Evolutionary conservation across 441 rosid genomes (phyloP).

Genomic region (Euphorbia celastroides): DNA sequence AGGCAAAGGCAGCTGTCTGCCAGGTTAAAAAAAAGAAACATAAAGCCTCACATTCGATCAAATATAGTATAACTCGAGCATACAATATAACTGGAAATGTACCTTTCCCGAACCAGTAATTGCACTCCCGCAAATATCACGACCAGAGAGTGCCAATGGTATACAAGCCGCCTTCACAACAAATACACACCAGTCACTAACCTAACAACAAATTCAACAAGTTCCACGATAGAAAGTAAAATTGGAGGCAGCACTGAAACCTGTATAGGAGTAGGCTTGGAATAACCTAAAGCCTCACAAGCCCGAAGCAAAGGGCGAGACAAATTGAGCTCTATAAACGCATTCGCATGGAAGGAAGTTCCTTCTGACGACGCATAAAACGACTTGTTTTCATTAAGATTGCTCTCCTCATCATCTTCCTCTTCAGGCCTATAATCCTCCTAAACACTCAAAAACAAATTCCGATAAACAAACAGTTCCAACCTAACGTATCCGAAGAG

Average conservation of each 20-base stretch:
- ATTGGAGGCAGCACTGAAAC: constrained; percentile 23
- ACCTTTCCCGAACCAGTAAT: constrained; percentile 99
- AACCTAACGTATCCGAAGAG: background rate
- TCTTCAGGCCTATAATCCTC: constrained; percentile 66
- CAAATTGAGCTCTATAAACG: constrained; percentile 84
- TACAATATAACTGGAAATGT: background rate
- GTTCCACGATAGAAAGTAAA: background rate
- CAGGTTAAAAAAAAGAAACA: background rate
- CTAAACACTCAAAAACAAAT: constrained; percentile 21
- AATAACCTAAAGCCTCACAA: constrained; percentile 81
- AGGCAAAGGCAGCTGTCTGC: constrained; percentile 86
- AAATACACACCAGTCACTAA: constrained; percentile 5
- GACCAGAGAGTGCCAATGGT: constrained; percentile 58
- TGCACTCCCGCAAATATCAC: constrained; percentile 95
- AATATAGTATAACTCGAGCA: background rate
- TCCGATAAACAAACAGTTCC: background rate
- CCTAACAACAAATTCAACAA: background rate
- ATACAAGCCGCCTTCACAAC: constrained; percentile 56
- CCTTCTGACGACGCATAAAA: constrained; percentile 70
- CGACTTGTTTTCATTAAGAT: constrained; percentile 34
- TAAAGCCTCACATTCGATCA: constrained; percentile 4
- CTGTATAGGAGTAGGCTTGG: constrained; percentile 95
- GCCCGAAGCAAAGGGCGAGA: constrained; percentile 92
- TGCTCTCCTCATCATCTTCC: constrained; percentile 34
- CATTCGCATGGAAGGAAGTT: constrained; percentile 71